phyloP scores from a whole-genome alignment of 176 grass and related monocot species.

The Dactylis glomerata region DNA sequence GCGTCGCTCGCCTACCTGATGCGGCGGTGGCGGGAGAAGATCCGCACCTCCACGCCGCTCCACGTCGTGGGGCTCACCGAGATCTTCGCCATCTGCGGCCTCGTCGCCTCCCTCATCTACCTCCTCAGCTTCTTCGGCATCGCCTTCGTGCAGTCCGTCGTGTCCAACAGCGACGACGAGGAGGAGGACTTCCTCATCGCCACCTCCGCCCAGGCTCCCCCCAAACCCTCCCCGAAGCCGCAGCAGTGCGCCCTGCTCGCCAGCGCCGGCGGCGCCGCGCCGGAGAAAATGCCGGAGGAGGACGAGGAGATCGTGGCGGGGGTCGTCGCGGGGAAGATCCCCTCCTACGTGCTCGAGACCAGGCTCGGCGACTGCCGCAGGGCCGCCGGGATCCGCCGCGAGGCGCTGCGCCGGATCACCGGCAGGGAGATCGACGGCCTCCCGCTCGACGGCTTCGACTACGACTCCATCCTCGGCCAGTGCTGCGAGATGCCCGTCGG shows the following conservation, averaged over 20 bases:
- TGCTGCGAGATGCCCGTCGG: constrained; percentile 85
- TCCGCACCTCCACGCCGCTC: constrained; percentile 63
- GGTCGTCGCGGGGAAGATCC: constrained; percentile 48
- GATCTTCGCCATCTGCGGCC: constrained; percentile 25
- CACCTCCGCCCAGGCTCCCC: no score
- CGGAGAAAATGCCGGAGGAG: constrained; percentile 43
- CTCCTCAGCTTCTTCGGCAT: constrained; percentile 85
- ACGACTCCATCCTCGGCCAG: constrained; percentile 60
- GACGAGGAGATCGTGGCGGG: constrained; percentile 63
- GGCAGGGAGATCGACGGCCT: constrained; percentile 58
- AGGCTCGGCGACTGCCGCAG: constrained; percentile 56
- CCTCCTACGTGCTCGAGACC: constrained; percentile 63
- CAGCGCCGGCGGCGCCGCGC: not conserved
- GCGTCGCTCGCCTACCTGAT: constrained; percentile 73
- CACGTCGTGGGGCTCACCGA: constrained; percentile 47
- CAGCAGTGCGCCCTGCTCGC: constrained; percentile 39
- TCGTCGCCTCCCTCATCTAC: constrained; percentile 72
- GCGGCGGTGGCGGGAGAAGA: constrained; percentile 79
- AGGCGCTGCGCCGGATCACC: constrained; percentile 60
- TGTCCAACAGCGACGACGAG: constrained; percentile 76
- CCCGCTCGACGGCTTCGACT: constrained; percentile 70
- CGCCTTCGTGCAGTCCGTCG: constrained; percentile 71
- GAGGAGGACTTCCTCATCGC: constrained; percentile 56
- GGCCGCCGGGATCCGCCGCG: constrained; percentile 63
- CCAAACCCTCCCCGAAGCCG: not conserved